phyloP scores from a whole-genome alignment of 2,329 filamentous ascomycete genomes.

The Sclerotinia spermophila region DNA sequence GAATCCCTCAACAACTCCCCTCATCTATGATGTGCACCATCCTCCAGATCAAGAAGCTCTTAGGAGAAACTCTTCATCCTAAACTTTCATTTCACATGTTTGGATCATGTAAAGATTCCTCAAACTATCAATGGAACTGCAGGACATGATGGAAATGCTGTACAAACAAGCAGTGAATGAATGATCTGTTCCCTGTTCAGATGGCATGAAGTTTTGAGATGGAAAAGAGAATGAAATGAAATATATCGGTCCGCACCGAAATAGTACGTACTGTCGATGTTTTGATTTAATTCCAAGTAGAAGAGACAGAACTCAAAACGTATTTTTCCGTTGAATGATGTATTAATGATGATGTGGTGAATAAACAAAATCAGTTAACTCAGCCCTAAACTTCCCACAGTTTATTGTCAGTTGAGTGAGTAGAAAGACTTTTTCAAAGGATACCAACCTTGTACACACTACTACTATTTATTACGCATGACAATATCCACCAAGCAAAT shows the following conservation, averaged over 20 bases:
- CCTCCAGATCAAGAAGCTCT: background rate
- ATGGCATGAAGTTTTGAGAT: background rate
- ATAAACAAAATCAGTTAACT: background rate
- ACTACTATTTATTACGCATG: background rate
- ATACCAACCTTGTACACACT: background rate
- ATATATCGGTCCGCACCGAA: background rate
- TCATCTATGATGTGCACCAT: background rate
- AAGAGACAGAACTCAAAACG: background rate
- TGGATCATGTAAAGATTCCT: background rate
- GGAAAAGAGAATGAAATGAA: background rate
- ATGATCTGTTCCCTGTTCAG: background rate
- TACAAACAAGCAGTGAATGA: background rate
- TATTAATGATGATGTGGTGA: background rate
- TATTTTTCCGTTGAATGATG: background rate
- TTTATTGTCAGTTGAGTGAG: background rate
- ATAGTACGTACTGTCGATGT: background rate
- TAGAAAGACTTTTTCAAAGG: background rate
- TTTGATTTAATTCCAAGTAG: background rate
- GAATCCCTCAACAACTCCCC: background rate
- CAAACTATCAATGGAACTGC: background rate
- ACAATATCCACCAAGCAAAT: slow-evolving; percentile 18
- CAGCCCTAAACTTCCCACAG: background rate
- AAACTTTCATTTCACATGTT: background rate
- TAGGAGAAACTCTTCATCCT: background rate
- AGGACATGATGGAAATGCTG: background rate